Base-by-base conservation (phyloP, 148 eudicot species). In the Talinum fruticosum region DNA sequence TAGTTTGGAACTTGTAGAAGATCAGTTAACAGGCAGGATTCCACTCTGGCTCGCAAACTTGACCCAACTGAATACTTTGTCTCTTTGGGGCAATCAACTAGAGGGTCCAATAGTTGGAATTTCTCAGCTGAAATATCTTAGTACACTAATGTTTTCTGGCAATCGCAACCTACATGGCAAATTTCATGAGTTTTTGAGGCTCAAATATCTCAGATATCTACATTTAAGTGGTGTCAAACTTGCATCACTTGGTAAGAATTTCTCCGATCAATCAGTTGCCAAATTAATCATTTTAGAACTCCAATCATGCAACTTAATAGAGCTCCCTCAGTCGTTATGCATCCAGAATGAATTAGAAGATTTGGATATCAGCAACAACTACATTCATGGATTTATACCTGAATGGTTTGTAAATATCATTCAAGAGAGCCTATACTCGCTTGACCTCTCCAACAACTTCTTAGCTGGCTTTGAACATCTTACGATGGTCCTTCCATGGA, bases 351-450 rank as follows among this genome's bases (percentile, higher is more conserved):
- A n/a, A 38, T 47, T 70, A 3, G 38, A 69, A 37, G 4, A 16
- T 0, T 24, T 71, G 18, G 2, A 62, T 5, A 73, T 87, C 66
- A 6, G 76, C 15, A 13, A 16, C 61, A 53, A 61, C 75, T 78
- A n/a, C 30, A 81, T 87, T 13, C 53, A 85, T 37, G 88, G 88
- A 18, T 18, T 14, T 41, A 44, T 71, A 47, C 75, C 75, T 16
- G 62, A 29, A 21, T 72, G 75, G 75, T 30, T 72, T 51, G 62
- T 72, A 57, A 47, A 72, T 30, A 12, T 28, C 32, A 72, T 38
- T 14, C 34, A 44, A 51, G 59, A 47, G 36, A 54, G 57, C 57
- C 75, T 78, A 28, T 16, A 41, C 24, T 30, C 30, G 6, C 72
- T 69, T 12, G 24, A 41, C 24, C 75, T 78, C 0, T 16, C 6